A percentile compares a stretch with the other conserved stretches of the same genome.
Evolutionary conservation across 2,329 filamentous ascomycete species (phyloP).

Genomic region (Penicillium fuscoglaucum): DNA sequence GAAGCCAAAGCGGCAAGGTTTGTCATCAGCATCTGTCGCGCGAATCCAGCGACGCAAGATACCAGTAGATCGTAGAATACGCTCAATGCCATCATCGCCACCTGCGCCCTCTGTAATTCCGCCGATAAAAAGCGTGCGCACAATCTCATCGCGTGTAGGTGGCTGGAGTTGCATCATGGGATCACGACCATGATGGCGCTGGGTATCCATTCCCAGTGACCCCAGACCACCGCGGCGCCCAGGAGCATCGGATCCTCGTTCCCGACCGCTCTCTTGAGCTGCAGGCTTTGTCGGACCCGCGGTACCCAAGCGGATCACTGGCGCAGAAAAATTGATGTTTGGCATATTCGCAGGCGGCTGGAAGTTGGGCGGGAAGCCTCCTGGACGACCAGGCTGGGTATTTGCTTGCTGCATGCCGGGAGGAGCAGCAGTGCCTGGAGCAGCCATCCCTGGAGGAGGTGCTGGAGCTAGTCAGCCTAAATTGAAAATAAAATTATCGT

Average conservation of each 20-base stretch:
- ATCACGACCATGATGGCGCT: constrained; percentile 67
- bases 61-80: constrained; percentile 73
- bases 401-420: constrained; percentile 76
- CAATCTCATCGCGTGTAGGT: constrained; percentile 84
- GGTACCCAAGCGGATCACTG: constrained; percentile 90
- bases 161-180: constrained; percentile 71
- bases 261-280: constrained; percentile 46
- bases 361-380: constrained; percentile 77
- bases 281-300: constrained; percentile 63
- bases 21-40: constrained; percentile 73
- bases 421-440: constrained; percentile 75
- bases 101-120: constrained; percentile 78
- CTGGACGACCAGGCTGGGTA: constrained; percentile 74
- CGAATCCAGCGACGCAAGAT: constrained; percentile 82
- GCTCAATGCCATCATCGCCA: constrained; percentile 76
- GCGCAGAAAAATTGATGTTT: constrained; percentile 97
- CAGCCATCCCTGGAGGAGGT: constrained; percentile 75
- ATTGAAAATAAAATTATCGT: constrained; percentile 11
- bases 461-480: constrained; percentile 48
- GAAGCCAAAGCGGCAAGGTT: constrained; percentile 87
- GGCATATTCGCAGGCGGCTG: constrained; percentile 89
- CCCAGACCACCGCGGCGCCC: constrained; percentile 60
- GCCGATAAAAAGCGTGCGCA: constrained; percentile 86
- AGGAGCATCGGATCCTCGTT: constrained; percentile 45
- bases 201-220: constrained; percentile 63